Conservation (phyloP, 306 rosid species). For the Boehmeria nivea region DNA sequence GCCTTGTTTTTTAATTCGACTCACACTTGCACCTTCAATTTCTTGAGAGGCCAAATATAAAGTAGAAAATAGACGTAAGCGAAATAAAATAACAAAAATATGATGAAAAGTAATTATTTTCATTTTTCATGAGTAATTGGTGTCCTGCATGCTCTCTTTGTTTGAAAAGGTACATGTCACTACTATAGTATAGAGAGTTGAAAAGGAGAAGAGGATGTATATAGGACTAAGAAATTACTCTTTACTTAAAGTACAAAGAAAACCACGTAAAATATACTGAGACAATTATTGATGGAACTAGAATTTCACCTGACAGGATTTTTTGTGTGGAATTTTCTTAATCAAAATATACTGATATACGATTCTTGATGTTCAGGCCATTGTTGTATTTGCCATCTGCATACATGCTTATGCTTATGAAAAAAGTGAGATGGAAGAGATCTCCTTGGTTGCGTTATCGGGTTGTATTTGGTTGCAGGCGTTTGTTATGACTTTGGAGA, state of each 20-base stretch:
- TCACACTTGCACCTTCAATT: not conserved
- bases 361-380: constrained; percentile 63
- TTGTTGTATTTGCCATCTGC: constrained; percentile 77
- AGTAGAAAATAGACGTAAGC: not conserved
- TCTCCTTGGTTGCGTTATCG: constrained; percentile 93
- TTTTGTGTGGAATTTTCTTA: constrained; percentile 13
- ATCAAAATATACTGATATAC: constrained; percentile 7
- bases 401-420: constrained; percentile 88
- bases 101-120: too few species aligned
- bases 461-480: constrained; percentile 99
- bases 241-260: too few species aligned
- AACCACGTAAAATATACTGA: too few species aligned
- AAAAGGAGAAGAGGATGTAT: too few species aligned
- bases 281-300: too few species aligned
- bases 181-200: too few species aligned
- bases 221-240: too few species aligned
- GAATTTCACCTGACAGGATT: too few species aligned
- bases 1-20: not conserved
- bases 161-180: too few species aligned
- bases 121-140: too few species aligned
- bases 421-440: constrained; percentile 88
- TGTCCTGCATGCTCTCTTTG: too few species aligned
- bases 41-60: not conserved
- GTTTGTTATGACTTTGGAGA: constrained; percentile 80
- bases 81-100: too few species aligned